A percentile compares a stretch with the other conserved stretches of the same genome.
phyloP scores from a whole-genome alignment of 1,284 basidiomycete genomes.

The Ceratobasidium sp. region DNA sequence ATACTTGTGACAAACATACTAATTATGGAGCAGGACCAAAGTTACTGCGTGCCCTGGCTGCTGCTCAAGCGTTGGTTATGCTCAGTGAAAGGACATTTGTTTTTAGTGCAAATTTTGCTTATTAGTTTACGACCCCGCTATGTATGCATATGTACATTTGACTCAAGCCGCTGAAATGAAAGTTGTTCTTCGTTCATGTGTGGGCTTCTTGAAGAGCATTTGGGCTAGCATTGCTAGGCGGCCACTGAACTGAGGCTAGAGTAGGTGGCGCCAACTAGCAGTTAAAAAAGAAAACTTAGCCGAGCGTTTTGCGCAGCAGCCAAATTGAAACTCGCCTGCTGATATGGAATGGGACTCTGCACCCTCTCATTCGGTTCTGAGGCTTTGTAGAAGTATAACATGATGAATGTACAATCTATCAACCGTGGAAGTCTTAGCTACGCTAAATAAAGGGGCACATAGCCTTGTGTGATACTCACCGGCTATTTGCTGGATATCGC shows the following conservation, averaged over 20 bases:
- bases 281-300: background rate
- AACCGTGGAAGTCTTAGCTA: background rate
- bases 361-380: slow-evolving; percentile 43
- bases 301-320: background rate
- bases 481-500: slow-evolving; percentile 39
- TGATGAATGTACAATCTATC: slow-evolving; percentile 42
- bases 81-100: background rate
- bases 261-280: slow-evolving; percentile 37
- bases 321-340: slow-evolving; percentile 29
- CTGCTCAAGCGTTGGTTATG: slow-evolving; percentile 4
- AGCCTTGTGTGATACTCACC: slow-evolving; percentile 16
- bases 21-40: slow-evolving; percentile 24
- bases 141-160: slow-evolving; percentile 26
- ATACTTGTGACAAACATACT: slow-evolving; percentile 4
- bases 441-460: background rate
- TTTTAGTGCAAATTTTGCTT: background rate
- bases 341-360: slow-evolving; percentile 39
- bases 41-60: slow-evolving; percentile 11
- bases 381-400: slow-evolving; percentile 39
- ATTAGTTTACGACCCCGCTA: slow-evolving; percentile 12
- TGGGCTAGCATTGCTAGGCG: slow-evolving; percentile 19
- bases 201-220: slow-evolving; percentile 22
- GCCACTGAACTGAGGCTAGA: slow-evolving; percentile 39
- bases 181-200: slow-evolving; percentile 1
- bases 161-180: slow-evolving; percentile 4